phyloP scores from a whole-genome alignment of 768 basidiomycete genomes.

The Hygrophoropsis aurantiaca region DNA sequence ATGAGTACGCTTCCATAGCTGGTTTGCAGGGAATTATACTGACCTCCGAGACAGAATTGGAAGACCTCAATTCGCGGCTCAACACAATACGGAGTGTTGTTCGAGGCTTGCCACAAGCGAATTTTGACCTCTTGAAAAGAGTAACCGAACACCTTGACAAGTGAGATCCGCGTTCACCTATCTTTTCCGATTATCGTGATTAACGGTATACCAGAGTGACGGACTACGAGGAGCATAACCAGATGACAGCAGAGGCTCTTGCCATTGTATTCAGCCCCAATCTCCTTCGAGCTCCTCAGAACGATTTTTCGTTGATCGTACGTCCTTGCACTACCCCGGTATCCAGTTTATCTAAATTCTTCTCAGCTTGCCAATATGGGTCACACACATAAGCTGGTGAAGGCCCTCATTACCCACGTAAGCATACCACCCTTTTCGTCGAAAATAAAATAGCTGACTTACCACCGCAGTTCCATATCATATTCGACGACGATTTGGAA shows the following conservation, averaged over 20 bases:
- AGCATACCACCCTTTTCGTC: slow-evolving; percentile 27
- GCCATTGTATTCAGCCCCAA: slow-evolving; percentile 88
- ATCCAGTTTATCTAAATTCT: too few relatives aligned
- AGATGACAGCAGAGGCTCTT: slow-evolving; percentile 85
- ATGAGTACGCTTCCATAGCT: slow-evolving; percentile 50
- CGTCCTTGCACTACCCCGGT: too few relatives aligned
- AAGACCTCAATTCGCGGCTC: slow-evolving; percentile 68
- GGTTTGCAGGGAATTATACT: slow-evolving; percentile 6
- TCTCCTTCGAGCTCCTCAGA: slow-evolving; percentile 72
- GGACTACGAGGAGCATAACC: slow-evolving; percentile 84
- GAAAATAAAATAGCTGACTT: slow-evolving; percentile 3
- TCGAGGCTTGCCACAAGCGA: slow-evolving; percentile 64
- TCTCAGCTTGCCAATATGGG: slow-evolving; percentile 69
- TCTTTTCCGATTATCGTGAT: background rate
- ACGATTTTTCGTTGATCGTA: slow-evolving; percentile 68
- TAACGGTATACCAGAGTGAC: slow-evolving; percentile 56
- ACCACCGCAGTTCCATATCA: slow-evolving; percentile 51
- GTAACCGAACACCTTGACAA: slow-evolving; percentile 83
- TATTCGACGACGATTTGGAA: slow-evolving; percentile 73
- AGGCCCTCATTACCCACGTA: slow-evolving; percentile 75
- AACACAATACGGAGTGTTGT: slow-evolving; percentile 65
- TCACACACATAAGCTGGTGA: slow-evolving; percentile 71
- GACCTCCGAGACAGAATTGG: slow-evolving; percentile 50
- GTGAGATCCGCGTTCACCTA: slow-evolving; percentile 30
- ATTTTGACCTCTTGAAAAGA: slow-evolving; percentile 78